Conservation (phyloP, 495 filamentous ascomycete species). For the Penicillium fimorum region DNA sequence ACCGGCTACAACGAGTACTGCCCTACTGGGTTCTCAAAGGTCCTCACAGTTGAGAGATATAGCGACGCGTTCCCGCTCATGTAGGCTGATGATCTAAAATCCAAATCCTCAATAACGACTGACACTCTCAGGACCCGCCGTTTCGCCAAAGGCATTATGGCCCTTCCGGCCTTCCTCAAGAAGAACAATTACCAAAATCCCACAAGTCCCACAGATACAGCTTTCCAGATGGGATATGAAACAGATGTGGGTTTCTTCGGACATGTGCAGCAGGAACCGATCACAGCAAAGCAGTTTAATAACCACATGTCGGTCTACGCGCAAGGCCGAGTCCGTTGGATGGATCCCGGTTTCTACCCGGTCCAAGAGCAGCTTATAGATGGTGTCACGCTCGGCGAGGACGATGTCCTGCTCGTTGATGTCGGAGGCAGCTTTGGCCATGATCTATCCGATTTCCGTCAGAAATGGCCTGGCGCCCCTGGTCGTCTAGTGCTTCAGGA, state of each 20-base stretch:
- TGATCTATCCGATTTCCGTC: conserved; percentile 48
- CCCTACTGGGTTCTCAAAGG: conserved; percentile 34
- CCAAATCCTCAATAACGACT: background rate
- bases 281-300: conserved; percentile 30
- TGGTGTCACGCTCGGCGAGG: conserved; percentile 9
- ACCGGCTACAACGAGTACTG: conserved; percentile 39
- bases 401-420: conserved; percentile 44
- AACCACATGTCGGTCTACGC: conserved; percentile 41
- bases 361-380: conserved; percentile 33
- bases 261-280: conserved; percentile 4
- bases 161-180: conserved; percentile 14
- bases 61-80: conserved; percentile 25
- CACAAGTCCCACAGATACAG: conserved; percentile 13
- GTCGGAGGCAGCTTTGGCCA: conserved; percentile 57
- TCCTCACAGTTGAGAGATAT: conserved; percentile 34
- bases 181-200: conserved; percentile 15
- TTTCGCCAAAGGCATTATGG: conserved; percentile 19
- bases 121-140: conserved; percentile 17
- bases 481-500: conserved; percentile 57
- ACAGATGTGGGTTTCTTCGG: conserved; percentile 10
- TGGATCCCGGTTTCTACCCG: conserved; percentile 41
- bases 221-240: conserved; percentile 9
- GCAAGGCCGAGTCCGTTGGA: conserved; percentile 37
- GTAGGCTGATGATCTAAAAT: conserved; percentile 4
- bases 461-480: conserved; percentile 41